These are phyloP conservation scores for Paraurostyla sp. DNA, from an alignment of 73 alveolate species.

Conservation along the genomic window DNA sequence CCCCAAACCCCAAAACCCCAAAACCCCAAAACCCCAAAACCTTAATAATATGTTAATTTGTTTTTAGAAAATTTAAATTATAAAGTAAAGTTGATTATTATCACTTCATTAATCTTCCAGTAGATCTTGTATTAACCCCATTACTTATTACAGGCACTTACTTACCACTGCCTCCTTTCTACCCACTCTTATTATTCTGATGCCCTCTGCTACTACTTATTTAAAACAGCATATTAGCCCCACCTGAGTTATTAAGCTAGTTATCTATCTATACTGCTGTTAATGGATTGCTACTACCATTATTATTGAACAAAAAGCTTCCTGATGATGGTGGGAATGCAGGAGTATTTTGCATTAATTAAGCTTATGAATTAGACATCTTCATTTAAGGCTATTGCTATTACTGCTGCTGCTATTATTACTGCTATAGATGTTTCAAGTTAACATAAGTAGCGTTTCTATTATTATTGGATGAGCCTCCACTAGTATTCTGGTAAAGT, in stretches of 20 bases:
- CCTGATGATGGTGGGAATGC: no score
- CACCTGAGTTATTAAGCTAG: no score
- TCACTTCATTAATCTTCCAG: constrained; percentile 41
- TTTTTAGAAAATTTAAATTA: background rate
- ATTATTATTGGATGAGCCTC: background rate
- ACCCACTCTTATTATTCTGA: background rate
- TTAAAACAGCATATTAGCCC: no score
- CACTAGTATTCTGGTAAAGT: background rate
- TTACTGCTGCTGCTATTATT: background rate
- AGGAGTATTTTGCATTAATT: background rate
- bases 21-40: constrained; percentile 53
- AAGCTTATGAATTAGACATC: background rate
- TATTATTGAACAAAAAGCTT: no score
- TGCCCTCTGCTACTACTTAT: background rate
- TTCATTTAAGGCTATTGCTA: background rate
- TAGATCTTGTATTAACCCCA: constrained; percentile 1
- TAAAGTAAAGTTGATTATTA: background rate
- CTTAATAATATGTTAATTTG: background rate
- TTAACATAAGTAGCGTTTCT: no score
- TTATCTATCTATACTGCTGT: background rate
- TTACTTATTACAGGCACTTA: background rate
- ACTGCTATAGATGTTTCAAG: no score
- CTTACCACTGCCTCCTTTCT: background rate
- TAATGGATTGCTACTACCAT: background rate
- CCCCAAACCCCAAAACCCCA: no score